These are phyloP conservation scores for Podaxis sp. DNA, from an alignment of 768 basidiomycete species.

Conservation along the genomic window DNA sequence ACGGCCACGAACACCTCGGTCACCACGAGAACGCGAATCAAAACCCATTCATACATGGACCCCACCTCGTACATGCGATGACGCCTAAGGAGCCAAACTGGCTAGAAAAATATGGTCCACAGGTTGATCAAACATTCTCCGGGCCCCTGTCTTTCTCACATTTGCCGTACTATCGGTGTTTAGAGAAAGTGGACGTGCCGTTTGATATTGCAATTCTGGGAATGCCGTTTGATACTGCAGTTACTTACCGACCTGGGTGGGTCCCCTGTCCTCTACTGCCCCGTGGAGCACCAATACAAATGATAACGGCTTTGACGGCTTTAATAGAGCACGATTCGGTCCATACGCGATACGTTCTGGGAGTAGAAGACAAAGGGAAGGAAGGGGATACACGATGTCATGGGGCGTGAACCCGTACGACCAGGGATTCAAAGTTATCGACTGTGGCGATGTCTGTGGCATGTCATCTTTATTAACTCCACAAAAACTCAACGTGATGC, in stretches of 20 bases:
- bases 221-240: constrained; percentile 74
- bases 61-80: neutral
- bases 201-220: constrained; percentile 82
- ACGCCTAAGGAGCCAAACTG: constrained; percentile 34
- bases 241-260: constrained; percentile 54
- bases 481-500: too few relatives aligned
- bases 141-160: constrained; percentile 85
- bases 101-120: constrained; percentile 70
- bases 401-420: constrained; percentile 69
- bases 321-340: constrained; percentile 76
- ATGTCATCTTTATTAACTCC: neutral
- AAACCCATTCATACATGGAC: constrained; percentile 10
- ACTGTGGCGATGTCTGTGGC: constrained; percentile 74
- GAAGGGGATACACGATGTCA: constrained; percentile 61
- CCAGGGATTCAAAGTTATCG: constrained; percentile 55
- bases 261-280: constrained; percentile 15
- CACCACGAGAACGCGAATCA: neutral
- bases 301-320: neutral
- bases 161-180: constrained; percentile 66
- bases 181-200: constrained; percentile 46
- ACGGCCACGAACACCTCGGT: neutral
- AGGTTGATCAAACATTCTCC: constrained; percentile 70
- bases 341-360: constrained; percentile 83
- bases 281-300: too few relatives aligned
- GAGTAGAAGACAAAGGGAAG: constrained; percentile 58